Base-by-base conservation (phyloP, 2,329 filamentous ascomycete genomes). In the Mycosphaerella sp. region DNA sequence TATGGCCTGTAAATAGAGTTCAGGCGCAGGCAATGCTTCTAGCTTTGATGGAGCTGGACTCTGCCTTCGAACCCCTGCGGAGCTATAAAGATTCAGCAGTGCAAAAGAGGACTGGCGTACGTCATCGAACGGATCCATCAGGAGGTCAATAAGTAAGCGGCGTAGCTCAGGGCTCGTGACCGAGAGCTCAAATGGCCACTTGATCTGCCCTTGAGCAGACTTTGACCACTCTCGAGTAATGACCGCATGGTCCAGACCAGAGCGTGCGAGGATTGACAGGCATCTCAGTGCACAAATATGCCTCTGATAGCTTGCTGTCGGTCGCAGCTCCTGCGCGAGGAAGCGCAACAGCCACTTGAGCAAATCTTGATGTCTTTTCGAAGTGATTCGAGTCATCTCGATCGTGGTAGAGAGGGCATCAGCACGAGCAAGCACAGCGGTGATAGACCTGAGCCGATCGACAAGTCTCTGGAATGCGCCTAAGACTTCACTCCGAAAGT, bases 101-200 rank as follows among this genome's bases (percentile, higher is more conserved):
- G 67, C 65, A 12, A 76, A 68, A 6, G 80, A 71, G 1, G 69
- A 71, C 41, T 72, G 81, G 59, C 91, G 79, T 4, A 97, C 86
- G 67, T 98, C 93, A 51, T 97, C 93, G 63, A 95, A 98, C 0
- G 91, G 88, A 62, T 98, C 87, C 64, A 95, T 75, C 6, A 95
- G 70, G 17, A 95, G 78, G 66, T 95, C 89, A 12, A 90, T 72
- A 6, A 97, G 72, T 4, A 83, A 74, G 42, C 85, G 76, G 9
- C 80, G 69, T 71, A 85, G 45, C 2, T 58, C 57, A 1, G 42
- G 9, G 44, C 66, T 69, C 14, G 78, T 68, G 3, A 81, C 66
- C 2, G 71, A 65, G 10, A 78, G 51, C 16, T 70, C 64, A 52
- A 76, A 73, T 3, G 72, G 70, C 78, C 79, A 82, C 30, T 67